Conservation (phyloP, 768 basidiomycete genomes). For the Pleurotus sapidus region DNA sequence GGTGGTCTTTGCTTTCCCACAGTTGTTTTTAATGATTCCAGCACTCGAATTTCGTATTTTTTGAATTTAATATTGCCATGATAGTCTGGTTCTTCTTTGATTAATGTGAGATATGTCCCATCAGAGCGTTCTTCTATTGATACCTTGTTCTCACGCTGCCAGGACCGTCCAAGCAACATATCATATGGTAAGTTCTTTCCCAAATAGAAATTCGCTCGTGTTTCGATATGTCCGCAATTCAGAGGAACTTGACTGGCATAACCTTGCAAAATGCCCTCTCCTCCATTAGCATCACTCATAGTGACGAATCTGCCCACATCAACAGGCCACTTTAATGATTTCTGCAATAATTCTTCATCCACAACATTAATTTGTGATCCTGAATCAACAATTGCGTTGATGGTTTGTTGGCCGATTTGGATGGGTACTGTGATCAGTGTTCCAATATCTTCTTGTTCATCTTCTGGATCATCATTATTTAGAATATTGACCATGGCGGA, state of each 20-base stretch:
- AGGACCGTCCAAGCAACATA: slow-evolving; percentile 19
- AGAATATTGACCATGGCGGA: no score
- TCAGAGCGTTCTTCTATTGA: slow-evolving; percentile 22
- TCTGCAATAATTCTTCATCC: slow-evolving; percentile 7
- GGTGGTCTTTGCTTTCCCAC: background rate
- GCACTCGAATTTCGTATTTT: background rate
- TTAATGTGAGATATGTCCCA: slow-evolving; percentile 23
- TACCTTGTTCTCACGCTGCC: slow-evolving; percentile 21
- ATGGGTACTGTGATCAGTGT: slow-evolving; percentile 14
- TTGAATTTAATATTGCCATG: background rate
- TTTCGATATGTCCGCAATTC: slow-evolving; percentile 16
- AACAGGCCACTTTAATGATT: slow-evolving; percentile 7
- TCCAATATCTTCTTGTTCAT: background rate
- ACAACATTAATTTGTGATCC: slow-evolving; percentile 26
- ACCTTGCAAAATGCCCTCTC: slow-evolving; percentile 16
- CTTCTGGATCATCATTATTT: background rate
- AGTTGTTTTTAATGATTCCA: background rate
- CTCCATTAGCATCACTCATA: slow-evolving; percentile 28
- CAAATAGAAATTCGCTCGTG: slow-evolving; percentile 18
- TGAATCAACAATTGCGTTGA: slow-evolving; percentile 22
- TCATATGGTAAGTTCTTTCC: slow-evolving; percentile 16
- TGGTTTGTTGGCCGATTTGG: background rate
- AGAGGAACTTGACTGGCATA: slow-evolving; percentile 18
- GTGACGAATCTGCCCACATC: slow-evolving; percentile 8
- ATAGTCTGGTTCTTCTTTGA: background rate